phyloP scores from a whole-genome alignment of 2,329 filamentous ascomycete genomes.

The Lojkania enalia region DNA sequence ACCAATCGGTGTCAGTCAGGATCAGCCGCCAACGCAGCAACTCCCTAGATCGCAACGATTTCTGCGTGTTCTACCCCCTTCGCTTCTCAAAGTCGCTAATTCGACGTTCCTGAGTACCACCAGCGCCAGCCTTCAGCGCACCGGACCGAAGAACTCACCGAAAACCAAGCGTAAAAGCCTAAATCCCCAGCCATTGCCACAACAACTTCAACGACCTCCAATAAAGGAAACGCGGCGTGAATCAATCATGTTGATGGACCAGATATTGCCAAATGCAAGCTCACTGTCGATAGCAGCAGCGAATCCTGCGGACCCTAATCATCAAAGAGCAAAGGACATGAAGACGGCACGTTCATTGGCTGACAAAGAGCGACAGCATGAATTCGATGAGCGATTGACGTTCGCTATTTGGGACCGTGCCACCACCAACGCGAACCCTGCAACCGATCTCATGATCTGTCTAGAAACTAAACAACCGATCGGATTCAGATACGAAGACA shows the following conservation, averaged over 20 bases:
- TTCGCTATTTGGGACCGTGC: conserved; percentile 94
- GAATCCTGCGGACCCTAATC: conserved; percentile 34
- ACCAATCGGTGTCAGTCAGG: conserved; percentile 64
- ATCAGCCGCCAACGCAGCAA: conserved; percentile 76
- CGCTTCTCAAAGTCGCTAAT: conserved; percentile 91
- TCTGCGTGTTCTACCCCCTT: conserved; percentile 83
- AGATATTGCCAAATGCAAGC: conserved; percentile 47
- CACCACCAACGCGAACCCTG: conserved; percentile 88
- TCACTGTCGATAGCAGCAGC: conserved; percentile 33
- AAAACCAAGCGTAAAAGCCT: conserved; percentile 39
- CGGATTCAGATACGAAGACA: conserved; percentile 96
- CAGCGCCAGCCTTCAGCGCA: conserved; percentile 71
- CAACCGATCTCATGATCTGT: conserved; percentile 89
- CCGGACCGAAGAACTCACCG: conserved; percentile 57
- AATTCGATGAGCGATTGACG: conserved; percentile 83
- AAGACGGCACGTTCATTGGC: conserved; percentile 63
- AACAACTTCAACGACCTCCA: conserved; percentile 19
- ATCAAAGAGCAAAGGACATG: conserved; percentile 33
- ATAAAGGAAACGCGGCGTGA: conserved; percentile 46
- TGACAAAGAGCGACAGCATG: conserved; percentile 71
- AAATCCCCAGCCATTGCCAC: conserved; percentile 17
- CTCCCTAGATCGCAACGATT: conserved; percentile 92
- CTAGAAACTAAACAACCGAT: conserved; percentile 88
- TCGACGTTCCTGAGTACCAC: conserved; percentile 93
- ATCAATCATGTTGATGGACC: conserved; percentile 56